phyloP scores from a whole-genome alignment of 495 filamentous ascomycete genomes.

The Annulohypoxylon moriforme region DNA sequence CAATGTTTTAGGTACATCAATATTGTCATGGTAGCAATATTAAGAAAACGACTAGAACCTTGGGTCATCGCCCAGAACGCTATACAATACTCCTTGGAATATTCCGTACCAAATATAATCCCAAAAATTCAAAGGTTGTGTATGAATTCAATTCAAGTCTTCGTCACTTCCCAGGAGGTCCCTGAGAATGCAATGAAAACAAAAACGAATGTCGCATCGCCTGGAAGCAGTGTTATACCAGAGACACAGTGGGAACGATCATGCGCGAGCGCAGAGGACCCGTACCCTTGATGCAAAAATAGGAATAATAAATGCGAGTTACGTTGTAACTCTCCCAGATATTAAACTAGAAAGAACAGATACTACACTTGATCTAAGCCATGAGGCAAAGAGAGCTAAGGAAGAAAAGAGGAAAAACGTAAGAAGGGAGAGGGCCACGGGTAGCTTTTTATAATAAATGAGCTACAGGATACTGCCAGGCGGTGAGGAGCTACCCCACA shows the following conservation, averaged over 20 bases:
- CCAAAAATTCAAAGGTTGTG: too few species aligned
- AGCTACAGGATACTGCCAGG: conserved; percentile 27
- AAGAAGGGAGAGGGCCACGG: neutral
- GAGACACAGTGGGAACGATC: conserved; percentile 75
- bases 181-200: conserved; percentile 27
- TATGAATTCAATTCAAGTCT: too few species aligned
- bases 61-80: too few species aligned
- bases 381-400: conserved; percentile 28
- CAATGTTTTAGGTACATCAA: too few species aligned
- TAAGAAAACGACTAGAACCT: too few species aligned
- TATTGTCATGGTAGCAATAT: too few species aligned
- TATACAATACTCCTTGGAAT: too few species aligned
- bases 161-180: conserved; percentile 15
- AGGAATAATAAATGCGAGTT: conserved; percentile 16
- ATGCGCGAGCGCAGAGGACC: conserved; percentile 27
- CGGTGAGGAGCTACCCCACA: conserved; percentile 23
- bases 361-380: conserved; percentile 36
- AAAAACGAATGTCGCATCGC: conserved; percentile 71
- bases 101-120: too few species aligned
- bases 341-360: conserved; percentile 34
- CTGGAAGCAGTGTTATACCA: conserved; percentile 86
- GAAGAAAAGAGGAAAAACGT: neutral
- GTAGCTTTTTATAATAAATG: neutral
- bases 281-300: conserved; percentile 12
- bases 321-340: conserved; percentile 15